Percentiles rank a stretch among this genome's conserved stretches.
Conservation (phyloP, 495 filamentous ascomycete species). For the Podospora pseudopauciseta region DNA sequence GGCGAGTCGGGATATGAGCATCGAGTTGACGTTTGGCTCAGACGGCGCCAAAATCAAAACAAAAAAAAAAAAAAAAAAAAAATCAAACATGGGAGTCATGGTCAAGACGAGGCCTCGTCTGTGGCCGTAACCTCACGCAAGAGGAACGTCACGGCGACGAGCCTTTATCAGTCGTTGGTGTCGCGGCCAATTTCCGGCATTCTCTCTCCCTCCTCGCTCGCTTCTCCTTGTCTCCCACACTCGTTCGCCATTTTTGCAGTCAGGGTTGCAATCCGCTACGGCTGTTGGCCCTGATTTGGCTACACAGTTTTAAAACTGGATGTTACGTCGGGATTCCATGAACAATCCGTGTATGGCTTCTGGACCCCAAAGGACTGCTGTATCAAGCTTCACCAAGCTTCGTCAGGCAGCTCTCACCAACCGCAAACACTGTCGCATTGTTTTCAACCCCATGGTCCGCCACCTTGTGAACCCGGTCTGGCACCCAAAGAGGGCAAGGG, state of each 20-base stretch:
- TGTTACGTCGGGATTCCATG: neutral
- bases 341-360: neutral
- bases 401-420: neutral
- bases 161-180: neutral
- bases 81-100: neutral
- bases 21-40: too few species aligned
- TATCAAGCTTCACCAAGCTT: neutral
- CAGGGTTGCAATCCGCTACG: conserved; percentile 13
- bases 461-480: neutral
- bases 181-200: conserved; percentile 2
- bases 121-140: too few species aligned
- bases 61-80: too few species aligned
- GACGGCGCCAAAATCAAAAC: too few species aligned
- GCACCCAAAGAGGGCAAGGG: neutral
- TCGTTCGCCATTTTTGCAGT: neutral
- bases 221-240: neutral
- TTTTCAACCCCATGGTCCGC: neutral
- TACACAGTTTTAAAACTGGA: conserved; percentile 2
- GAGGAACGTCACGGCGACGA: neutral
- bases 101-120: neutral
- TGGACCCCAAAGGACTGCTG: neutral
- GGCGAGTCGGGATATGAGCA: neutral
- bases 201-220: neutral
- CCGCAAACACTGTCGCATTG: neutral
- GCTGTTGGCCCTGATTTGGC: conserved; percentile 17